Conservation (phyloP, 78 protist genomes). For the Protostelium mycophagum region DNA sequence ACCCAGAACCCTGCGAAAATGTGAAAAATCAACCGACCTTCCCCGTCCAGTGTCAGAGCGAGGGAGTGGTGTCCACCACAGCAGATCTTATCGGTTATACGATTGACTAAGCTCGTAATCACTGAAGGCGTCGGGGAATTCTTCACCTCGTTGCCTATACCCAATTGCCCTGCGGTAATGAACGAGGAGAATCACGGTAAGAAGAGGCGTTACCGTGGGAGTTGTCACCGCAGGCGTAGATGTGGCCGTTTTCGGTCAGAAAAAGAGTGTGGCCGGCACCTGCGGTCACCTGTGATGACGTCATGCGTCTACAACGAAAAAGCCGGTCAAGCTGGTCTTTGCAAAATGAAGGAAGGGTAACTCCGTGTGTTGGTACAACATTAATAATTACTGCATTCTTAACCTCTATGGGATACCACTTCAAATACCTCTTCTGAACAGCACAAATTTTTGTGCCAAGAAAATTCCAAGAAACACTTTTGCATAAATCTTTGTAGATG, state of each 20-base stretch:
- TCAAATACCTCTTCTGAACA: no score
- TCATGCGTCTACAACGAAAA: background rate
- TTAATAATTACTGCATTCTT: no score
- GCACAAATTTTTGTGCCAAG: no score
- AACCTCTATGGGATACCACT: no score
- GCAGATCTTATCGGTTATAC: background rate
- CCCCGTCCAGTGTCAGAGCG: background rate
- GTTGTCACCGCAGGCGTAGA: background rate
- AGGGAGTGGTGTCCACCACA: background rate
- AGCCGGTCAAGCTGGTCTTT: no score
- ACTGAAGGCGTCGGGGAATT: background rate
- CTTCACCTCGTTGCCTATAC: background rate
- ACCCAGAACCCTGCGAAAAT: background rate
- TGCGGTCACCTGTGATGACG: background rate
- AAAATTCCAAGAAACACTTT: no score
- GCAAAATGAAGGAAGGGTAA: no score
- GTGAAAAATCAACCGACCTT: background rate
- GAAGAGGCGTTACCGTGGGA: background rate
- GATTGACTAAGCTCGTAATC: background rate
- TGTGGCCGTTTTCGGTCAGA: background rate
- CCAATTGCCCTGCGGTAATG: background rate
- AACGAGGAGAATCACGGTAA: no score
- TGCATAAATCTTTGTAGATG: no score
- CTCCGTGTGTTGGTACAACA: no score
- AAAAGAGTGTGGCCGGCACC: background rate